Percentiles rank a stretch among this genome's conserved stretches.
Evolutionary conservation across 75 land plant species (phyloP).

Genomic region (Pinus albicaulis): DNA sequence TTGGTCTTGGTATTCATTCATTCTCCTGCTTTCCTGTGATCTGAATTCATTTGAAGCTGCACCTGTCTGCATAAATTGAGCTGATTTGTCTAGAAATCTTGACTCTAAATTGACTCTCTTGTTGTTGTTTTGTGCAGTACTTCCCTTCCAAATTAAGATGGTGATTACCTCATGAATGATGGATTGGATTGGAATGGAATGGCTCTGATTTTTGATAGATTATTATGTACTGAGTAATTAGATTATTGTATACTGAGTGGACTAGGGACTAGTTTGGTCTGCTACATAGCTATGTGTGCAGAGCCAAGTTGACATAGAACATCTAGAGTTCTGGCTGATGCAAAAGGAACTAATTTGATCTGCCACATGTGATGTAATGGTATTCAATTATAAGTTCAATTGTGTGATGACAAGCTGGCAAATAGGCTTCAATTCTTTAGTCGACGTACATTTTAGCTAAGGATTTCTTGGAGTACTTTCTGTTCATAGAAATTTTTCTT

Average conservation of each 20-base stretch:
- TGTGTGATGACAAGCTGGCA: not conserved
- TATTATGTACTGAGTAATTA: no score
- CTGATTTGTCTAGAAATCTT: no score
- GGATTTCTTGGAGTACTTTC: no score
- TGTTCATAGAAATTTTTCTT: no score
- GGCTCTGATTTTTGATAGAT: not conserved
- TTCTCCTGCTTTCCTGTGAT: not conserved
- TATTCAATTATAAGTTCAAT: not conserved
- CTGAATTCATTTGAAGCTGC: not conserved
- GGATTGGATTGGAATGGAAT: no score
- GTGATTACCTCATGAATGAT: constrained; percentile 18
- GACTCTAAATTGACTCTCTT: no score
- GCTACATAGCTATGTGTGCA: constrained; percentile 64
- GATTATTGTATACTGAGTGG: not conserved
- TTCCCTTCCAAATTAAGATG: constrained; percentile 58
- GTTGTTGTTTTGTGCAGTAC: constrained; percentile 33
- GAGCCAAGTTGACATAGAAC: constrained; percentile 67
- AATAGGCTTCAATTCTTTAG: not conserved
- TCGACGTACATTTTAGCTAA: no score
- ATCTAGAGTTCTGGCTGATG: constrained; percentile 61
- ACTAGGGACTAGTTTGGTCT: constrained; percentile 63
- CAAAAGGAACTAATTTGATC: constrained; percentile 52
- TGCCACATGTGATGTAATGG: not conserved
- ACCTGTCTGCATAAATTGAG: no score
- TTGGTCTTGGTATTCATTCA: constrained; percentile 1